Evolutionary conservation across 2,329 filamentous ascomycete species (phyloP), one percentile per base, ranked within the genome.

Genomic region (Colletotrichum lindemuthianum): DNA sequence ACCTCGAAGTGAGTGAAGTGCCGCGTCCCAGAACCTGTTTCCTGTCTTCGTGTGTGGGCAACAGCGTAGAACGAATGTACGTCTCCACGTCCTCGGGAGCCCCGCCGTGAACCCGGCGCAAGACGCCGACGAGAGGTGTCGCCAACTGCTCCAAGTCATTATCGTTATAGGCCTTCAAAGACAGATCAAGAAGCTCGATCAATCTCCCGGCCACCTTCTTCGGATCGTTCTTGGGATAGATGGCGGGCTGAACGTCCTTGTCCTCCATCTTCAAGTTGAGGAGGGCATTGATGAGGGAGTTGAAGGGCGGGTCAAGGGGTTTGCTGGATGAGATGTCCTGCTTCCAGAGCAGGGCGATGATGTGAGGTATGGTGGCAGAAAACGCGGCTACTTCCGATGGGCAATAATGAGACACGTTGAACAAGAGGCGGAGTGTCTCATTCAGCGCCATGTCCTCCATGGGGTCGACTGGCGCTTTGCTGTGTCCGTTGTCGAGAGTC

Each of bases 401-500:
- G 69, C 90, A 90, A 71, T 89, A 88, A 70, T 94, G 89, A 2
- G 91, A 91, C 57, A 97, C 83, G 76, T 97, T 97, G 82, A 96
- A 98, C 55, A 97, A 79, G 44, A 98, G 83, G 73, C 97, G 97
- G 53, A 96, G 80, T 0, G 91, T 95, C 76, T 98, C 95, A 8
- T 84, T 84, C 41, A 98, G 82, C 0, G 94, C 93, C 87, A 95
- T 88, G 63, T 91, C 88, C 68, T 91, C 88, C 84, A 94, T 91
- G 0, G 86, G 84, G 45, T 86, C 79, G 11, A 69, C 69, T 10
- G 71, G 73, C 32, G 73, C 68, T 49, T 76, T 77, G 49, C 71
- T 70, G n/a, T 54, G 48, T 6, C 40, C 36, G 50, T 43, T 73
- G 71, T 16, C 67, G 8, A 76, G 58, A 4, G 77, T 70, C 57